Evolutionary conservation across 192 early-diverging fungal genomes (phyloP), one percentile per base, ranked within the genome.

Genomic region (Gigaspora rosea): DNA sequence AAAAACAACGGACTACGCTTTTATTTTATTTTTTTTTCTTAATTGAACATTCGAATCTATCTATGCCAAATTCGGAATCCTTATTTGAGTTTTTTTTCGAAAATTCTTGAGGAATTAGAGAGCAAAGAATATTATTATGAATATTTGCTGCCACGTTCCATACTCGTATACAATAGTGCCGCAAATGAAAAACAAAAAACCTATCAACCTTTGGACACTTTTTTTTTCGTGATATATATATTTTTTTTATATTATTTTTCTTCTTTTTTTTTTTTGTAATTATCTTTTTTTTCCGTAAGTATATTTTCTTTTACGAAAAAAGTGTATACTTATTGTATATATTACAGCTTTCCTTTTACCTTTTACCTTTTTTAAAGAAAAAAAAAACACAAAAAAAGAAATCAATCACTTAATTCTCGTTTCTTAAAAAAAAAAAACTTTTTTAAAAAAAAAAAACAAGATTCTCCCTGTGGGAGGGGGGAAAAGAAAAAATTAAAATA

Each of bases 391-490:
- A 8, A 2, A 35, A 62, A 4, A 41, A 27, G 27, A 27, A 27
- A 27, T 27, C 27, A 41, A 41, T 41, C 41, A 41, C 41, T 7
- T 41, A 41, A 41, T 41, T 41, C 41, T 41, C 41, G 41, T 41
- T 41, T 41, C 41, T 41, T 41, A 41, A 41, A 41, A 41, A 41
- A 41, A 41, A 41, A 41, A 6, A 41, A 41, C 41, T 41, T 41
- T 41, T 41, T 1, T 41, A 0, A 41, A 41, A 41, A 41, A 41
- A 33, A 62, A 62, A 62, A 62, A 62, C 20, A 62, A 12, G 33
- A 33, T 62, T 62, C 59, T 62, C 59, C 59, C 59, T 62, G 59
- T 62, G 59, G 59, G 59, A 62, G 59, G 59, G 59, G 59, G 59
- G 59, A 62, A 62, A 62, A 62, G 59, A 62, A 62, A 62, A 62